Conservation (phyloP, 257 asterid species). For the Solanum neorickii region DNA sequence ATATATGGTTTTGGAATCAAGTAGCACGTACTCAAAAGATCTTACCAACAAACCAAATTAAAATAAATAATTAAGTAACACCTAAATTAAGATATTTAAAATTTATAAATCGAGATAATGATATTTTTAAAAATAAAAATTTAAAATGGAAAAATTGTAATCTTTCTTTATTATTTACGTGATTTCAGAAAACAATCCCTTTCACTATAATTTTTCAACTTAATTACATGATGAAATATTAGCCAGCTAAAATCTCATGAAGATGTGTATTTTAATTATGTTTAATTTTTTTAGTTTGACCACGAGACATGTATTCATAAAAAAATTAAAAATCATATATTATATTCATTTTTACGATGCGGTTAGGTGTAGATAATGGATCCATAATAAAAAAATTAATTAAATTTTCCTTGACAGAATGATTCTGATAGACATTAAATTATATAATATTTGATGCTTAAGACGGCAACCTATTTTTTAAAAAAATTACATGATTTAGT, state of each 20-base stretch:
- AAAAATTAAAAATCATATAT: not conserved
- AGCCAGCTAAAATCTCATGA: not conserved
- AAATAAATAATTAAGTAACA: not conserved
- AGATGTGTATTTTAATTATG: not conserved
- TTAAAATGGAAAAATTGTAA: rapidly evolving
- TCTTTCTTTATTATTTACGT: not conserved
- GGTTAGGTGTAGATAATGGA: not conserved
- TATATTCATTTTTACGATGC: not conserved
- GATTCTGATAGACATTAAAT: not conserved
- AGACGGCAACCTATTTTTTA: not conserved
- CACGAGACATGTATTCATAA: not conserved
- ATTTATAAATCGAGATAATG: too few relatives aligned
- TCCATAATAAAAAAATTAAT: not conserved
- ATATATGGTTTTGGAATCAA: not conserved
- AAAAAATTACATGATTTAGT: not conserved
- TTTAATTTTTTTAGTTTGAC: not conserved
- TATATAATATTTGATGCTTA: not conserved
- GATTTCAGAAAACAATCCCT: not conserved
- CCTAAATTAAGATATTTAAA: not conserved
- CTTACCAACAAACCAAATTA: not conserved
- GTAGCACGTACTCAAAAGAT: not conserved
- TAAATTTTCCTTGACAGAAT: not conserved
- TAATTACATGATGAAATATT: not conserved
- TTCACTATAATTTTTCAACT: not conserved
- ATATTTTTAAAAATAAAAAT: not conserved